These are phyloP conservation scores for Penicillium crystallinum DNA, from an alignment of 495 filamentous ascomycete genomes.

Conservation along the genomic window DNA sequence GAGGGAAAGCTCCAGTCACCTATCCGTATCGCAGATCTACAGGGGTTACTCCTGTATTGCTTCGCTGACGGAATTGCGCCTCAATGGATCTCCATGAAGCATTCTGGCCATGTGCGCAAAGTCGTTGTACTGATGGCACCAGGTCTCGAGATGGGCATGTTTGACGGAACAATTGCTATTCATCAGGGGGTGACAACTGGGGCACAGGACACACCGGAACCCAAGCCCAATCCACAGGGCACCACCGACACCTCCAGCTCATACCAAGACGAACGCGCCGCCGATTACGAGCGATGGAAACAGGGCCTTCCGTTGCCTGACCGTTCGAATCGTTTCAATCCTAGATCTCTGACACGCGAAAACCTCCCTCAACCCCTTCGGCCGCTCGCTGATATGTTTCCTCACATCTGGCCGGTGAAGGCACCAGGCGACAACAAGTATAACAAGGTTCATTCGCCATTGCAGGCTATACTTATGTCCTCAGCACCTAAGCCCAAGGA, in stretches of 20 bases:
- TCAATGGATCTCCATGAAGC: conserved; percentile 78
- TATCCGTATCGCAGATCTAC: conserved; percentile 74
- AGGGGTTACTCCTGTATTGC: conserved; percentile 79
- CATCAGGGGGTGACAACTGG: conserved; percentile 6
- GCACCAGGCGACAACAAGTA: conserved; percentile 79
- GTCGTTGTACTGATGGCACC: conserved; percentile 93
- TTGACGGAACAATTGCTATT: conserved; percentile 61
- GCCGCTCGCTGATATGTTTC: conserved; percentile 75
- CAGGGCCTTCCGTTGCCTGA: conserved; percentile 39
- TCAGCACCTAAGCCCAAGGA: conserved; percentile 60
- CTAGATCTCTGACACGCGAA: conserved; percentile 55
- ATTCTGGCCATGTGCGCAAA: conserved; percentile 71
- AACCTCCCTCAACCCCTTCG: conserved; percentile 59
- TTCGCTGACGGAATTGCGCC: conserved; percentile 79
- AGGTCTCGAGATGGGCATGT: conserved; percentile 84
- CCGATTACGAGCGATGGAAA: conserved; percentile 41
- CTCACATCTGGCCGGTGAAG: conserved; percentile 81
- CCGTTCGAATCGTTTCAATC: conserved; percentile 59
- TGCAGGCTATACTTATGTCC: conserved; percentile 72
- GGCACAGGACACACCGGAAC: conserved; percentile 3
- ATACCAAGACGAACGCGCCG: conserved; percentile 19
- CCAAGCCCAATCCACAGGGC: conserved; percentile 10
- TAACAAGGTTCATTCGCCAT: conserved; percentile 73
- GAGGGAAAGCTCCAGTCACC: conserved; percentile 63
- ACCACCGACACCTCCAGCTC: conserved; percentile 13